Conservation (phyloP, 352 stramenopile species). For the Phytophthora uliginosa region DNA sequence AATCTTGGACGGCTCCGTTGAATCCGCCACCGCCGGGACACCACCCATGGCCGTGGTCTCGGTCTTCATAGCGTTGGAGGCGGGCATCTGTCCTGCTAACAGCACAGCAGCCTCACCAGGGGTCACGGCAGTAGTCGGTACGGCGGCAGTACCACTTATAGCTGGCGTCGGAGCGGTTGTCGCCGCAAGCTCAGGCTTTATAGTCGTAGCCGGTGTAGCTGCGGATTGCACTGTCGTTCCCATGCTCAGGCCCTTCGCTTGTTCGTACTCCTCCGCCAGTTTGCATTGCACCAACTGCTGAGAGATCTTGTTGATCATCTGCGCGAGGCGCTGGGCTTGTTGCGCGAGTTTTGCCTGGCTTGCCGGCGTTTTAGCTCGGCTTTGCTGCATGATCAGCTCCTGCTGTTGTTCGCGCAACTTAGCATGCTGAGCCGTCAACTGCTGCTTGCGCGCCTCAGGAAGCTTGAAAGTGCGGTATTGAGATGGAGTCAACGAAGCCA, state of each 20-base stretch:
- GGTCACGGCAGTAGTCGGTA: slow-evolving; percentile 8
- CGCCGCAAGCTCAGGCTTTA: slow-evolving; percentile 42
- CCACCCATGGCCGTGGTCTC: slow-evolving; percentile 14
- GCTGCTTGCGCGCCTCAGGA: slow-evolving; percentile 70
- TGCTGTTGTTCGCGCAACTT: slow-evolving; percentile 85
- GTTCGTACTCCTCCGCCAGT: slow-evolving; percentile 83
- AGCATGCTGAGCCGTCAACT: slow-evolving; percentile 72
- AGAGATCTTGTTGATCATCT: slow-evolving; percentile 91
- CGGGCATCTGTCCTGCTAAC: slow-evolving; percentile 15
- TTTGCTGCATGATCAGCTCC: slow-evolving; percentile 82
- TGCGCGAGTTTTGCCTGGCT: slow-evolving; percentile 81
- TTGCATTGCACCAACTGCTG: slow-evolving; percentile 89
- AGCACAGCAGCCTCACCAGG: slow-evolving; percentile 5
- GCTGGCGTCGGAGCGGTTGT: slow-evolving; percentile 22
- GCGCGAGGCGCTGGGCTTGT: slow-evolving; percentile 76
- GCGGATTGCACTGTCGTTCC: slow-evolving; percentile 33
- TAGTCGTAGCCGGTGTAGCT: slow-evolving; percentile 36
- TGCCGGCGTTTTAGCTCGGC: slow-evolving; percentile 72
- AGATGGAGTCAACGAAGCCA: slow-evolving; percentile 62
- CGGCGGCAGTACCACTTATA: slow-evolving; percentile 22
- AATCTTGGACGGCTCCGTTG: slow-evolving; percentile 31
- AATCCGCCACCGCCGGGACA: neutral
- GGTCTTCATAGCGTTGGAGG: slow-evolving; percentile 21
- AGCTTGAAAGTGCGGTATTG: slow-evolving; percentile 87
- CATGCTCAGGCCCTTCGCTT: slow-evolving; percentile 63